Conservation (phyloP, 768 basidiomycete genomes). For the Termitomyces sp. region DNA sequence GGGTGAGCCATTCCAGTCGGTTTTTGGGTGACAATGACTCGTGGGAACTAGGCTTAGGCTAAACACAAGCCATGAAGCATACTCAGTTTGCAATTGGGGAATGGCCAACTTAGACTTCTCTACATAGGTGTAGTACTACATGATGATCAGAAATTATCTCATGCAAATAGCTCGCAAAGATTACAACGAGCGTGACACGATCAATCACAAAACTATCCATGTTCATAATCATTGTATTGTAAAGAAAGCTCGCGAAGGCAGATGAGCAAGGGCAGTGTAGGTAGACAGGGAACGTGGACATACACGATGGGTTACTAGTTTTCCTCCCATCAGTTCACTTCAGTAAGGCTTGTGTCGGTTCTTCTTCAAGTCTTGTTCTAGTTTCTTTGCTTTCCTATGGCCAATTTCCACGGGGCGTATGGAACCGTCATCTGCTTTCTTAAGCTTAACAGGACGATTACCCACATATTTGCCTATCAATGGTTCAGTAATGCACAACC, state of each 20-base stretch:
- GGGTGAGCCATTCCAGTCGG: background rate
- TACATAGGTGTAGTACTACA: background rate
- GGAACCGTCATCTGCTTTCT: slow-evolving; percentile 84
- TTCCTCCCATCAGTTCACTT: slow-evolving; percentile 11
- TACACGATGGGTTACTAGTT: slow-evolving; percentile 6
- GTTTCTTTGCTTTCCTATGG: slow-evolving; percentile 82
- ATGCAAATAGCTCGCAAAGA: background rate
- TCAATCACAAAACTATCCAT: background rate
- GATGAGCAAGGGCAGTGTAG: slow-evolving; percentile 10
- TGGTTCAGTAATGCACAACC: background rate
- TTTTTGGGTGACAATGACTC: background rate
- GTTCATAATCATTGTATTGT: background rate
- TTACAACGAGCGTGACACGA: background rate
- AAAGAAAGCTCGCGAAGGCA: background rate
- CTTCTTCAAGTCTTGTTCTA: slow-evolving; percentile 91
- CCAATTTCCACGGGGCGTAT: slow-evolving; percentile 93
- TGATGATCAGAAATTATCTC: background rate
- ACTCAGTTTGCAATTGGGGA: too few species aligned
- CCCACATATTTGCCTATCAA: slow-evolving; percentile 90
- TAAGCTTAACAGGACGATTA: slow-evolving; percentile 93
- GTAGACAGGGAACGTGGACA: slow-evolving; percentile 9
- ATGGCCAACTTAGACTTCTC: too few species aligned
- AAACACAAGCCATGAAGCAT: background rate
- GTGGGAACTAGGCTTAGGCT: background rate
- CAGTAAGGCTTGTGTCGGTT: slow-evolving; percentile 86